Conservation (phyloP, 257 asterid genomes). For the Prunella vulgaris region DNA sequence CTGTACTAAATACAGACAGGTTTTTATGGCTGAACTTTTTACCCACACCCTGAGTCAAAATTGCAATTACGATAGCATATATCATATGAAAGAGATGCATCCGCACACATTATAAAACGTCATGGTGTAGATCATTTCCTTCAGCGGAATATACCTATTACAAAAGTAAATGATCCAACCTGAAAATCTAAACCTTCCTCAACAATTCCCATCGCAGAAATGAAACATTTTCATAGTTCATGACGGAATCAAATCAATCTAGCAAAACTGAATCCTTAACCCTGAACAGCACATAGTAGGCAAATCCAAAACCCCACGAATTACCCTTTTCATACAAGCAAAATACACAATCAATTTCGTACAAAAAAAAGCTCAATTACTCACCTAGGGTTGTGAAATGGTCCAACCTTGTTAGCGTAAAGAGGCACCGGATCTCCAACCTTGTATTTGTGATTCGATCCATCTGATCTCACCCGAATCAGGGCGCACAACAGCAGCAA, state of each 20-base stretch:
- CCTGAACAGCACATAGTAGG: background rate
- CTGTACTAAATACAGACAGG: background rate
- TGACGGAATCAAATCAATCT: background rate
- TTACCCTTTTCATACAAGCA: background rate
- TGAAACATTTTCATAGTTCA: background rate
- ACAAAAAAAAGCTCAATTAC: too few relatives aligned
- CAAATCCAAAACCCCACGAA: background rate
- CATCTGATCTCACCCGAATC: slow-evolving; percentile 46
- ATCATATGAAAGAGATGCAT: background rate
- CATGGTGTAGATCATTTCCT: background rate
- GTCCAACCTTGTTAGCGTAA: slow-evolving; percentile 88
- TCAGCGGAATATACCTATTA: background rate
- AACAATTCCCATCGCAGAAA: background rate
- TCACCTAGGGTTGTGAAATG: slow-evolving; percentile 74
- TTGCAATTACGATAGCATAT: background rate
- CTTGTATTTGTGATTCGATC: slow-evolving; percentile 70
- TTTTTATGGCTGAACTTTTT: background rate
- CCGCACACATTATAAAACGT: background rate
- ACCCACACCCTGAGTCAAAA: background rate
- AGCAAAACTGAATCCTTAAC: background rate
- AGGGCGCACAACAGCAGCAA: slow-evolving; percentile 28
- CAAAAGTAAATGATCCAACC: background rate
- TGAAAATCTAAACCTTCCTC: background rate
- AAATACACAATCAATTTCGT: background rate
- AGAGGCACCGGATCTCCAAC: slow-evolving; percentile 70